These are phyloP conservation scores for Aureobasidium sp. DNA, from an alignment of 2,329 filamentous ascomycete genomes.

Conservation along the genomic window DNA sequence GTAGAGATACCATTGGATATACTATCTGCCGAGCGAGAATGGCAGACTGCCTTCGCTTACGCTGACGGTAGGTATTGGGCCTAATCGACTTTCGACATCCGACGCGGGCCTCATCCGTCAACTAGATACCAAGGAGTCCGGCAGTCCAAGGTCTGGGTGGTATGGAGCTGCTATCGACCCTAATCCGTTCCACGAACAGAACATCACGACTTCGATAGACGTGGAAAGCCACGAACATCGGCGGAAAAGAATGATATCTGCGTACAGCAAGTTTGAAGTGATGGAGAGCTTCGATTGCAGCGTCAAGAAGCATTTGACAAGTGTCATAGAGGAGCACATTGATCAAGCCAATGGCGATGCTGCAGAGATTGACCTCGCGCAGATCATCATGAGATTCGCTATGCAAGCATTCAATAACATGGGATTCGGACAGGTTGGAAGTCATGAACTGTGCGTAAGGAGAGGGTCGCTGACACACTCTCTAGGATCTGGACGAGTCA, in stretches of 20 bases:
- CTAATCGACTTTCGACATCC: background rate
- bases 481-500: background rate
- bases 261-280: background rate
- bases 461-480: background rate
- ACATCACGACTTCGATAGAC: background rate
- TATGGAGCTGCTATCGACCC: background rate
- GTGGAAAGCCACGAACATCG: background rate
- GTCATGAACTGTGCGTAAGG: background rate
- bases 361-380: background rate
- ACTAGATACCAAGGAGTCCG: background rate
- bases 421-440: background rate
- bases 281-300: background rate
- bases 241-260: background rate
- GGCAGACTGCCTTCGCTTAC: background rate
- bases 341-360: background rate
- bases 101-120: background rate
- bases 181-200: background rate
- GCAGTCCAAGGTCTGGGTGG: background rate
- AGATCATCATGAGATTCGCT: background rate
- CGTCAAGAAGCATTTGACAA: background rate
- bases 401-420: background rate
- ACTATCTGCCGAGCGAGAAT: too few species aligned
- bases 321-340: background rate
- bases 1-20: too few species aligned
- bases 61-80: background rate